Evolutionary conservation across 192 early-diverging fungal genomes (phyloP).

Genomic region (Lunasporangiospora selenospora): DNA sequence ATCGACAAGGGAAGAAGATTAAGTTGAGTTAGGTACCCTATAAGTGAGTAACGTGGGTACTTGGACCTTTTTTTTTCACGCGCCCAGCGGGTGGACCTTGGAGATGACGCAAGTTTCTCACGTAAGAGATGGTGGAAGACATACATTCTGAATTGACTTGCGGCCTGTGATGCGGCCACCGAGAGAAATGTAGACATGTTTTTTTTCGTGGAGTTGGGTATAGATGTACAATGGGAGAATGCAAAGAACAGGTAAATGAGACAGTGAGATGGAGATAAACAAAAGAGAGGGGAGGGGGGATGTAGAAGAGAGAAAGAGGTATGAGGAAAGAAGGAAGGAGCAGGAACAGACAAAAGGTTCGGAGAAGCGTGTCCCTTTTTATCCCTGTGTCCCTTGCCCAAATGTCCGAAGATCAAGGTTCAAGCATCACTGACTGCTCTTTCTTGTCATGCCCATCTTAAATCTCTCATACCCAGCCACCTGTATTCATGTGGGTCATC

Average conservation of each 20-base stretch:
- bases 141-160: slow-evolving; percentile 42
- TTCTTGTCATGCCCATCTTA: neutral
- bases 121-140: neutral
- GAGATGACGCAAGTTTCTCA: neutral
- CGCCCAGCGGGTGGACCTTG: no score
- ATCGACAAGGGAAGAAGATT: neutral
- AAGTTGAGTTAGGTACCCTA: neutral
- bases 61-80: no score
- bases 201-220: no score
- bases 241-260: neutral
- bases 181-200: slow-evolving; percentile 39
- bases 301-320: slow-evolving; percentile 5
- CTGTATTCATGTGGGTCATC: neutral
- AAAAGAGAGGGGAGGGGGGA: neutral
- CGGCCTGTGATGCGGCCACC: slow-evolving; percentile 37
- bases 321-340: neutral
- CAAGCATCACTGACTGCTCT: no score
- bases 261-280: neutral
- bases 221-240: neutral
- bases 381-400: no score
- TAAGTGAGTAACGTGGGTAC: neutral
- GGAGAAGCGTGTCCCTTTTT: no score
- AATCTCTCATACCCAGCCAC: neutral
- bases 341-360: slow-evolving; percentile 3
- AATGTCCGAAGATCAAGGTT: no score